Evolutionary conservation across 805 yeast genomes (phyloP).

Genomic region (Kodamaea nitidulidarum): DNA sequence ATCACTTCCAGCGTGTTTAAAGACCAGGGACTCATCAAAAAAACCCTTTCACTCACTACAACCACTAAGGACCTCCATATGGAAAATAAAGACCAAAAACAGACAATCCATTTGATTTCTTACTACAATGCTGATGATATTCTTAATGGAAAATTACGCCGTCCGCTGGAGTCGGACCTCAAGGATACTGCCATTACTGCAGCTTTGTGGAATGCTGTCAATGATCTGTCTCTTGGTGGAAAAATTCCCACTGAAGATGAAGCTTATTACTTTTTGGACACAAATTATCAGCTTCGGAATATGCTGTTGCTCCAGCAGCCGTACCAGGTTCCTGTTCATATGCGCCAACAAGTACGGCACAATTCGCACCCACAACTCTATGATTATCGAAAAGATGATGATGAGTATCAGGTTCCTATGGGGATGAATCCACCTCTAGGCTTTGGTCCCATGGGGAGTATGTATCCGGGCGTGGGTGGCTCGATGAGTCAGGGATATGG

Average conservation of each 20-base stretch:
- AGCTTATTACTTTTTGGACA: conserved; percentile 45
- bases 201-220: conserved; percentile 52
- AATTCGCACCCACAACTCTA: conserved; percentile 12
- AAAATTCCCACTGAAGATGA: conserved; percentile 48
- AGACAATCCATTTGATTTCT: conserved; percentile 68
- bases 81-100: conserved; percentile 24
- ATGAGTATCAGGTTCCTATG: conserved; percentile 1
- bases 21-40: conserved; percentile 73
- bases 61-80: conserved; percentile 24
- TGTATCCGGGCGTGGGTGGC: too few species aligned
- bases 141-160: conserved; percentile 45
- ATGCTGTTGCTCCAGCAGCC: conserved; percentile 27
- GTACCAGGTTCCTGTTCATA: conserved; percentile 13
- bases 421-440: too few species aligned
- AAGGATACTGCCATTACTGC: conserved; percentile 45
- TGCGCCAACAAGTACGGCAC: conserved; percentile 9
- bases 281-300: conserved; percentile 39
- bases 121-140: conserved; percentile 80
- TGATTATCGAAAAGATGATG: conserved; percentile 5
- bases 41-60: conserved; percentile 59
- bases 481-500: too few species aligned
- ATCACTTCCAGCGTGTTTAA: conserved; percentile 57
- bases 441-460: too few species aligned
- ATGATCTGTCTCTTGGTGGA: conserved; percentile 58
- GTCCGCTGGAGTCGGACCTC: conserved; percentile 58